Conservation (phyloP, 129 eudicot genomes). For the Calendula officinalis region DNA sequence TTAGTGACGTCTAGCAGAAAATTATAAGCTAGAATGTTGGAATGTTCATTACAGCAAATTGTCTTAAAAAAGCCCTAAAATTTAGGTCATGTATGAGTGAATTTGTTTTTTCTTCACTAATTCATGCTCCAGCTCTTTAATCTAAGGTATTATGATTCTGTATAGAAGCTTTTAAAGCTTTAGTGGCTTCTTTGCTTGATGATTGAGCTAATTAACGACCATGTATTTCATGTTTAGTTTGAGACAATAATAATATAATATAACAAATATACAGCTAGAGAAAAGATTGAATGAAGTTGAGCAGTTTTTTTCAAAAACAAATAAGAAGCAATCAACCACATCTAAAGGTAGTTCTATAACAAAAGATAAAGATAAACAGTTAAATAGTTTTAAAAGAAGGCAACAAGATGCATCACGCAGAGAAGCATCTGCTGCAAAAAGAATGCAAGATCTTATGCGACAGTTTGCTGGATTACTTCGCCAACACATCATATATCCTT, state of each 20-base stretch:
- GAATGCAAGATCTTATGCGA: slow-evolving; percentile 92
- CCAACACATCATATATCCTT: slow-evolving; percentile 56
- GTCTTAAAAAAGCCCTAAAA: slow-evolving; percentile 10
- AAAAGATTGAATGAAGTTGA: slow-evolving; percentile 63
- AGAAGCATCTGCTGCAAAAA: slow-evolving; percentile 66
- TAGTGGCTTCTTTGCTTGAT: slow-evolving; percentile 11
- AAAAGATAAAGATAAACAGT: slow-evolving; percentile 62
- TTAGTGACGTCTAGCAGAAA: slow-evolving; percentile 9
- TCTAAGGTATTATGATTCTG: not conserved
- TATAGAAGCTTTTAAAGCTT: slow-evolving; percentile 5
- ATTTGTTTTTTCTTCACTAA: slow-evolving; percentile 1
- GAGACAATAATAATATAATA: slow-evolving; percentile 9
- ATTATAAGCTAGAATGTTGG: slow-evolving; percentile 16
- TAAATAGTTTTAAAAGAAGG: slow-evolving; percentile 49
- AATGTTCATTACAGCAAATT: slow-evolving; percentile 10
- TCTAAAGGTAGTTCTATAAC: slow-evolving; percentile 56
- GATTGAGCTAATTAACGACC: slow-evolving; percentile 5
- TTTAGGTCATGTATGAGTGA: slow-evolving; percentile 16
- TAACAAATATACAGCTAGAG: slow-evolving; percentile 58
- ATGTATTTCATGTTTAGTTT: not conserved
- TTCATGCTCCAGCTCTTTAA: not conserved
- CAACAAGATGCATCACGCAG: slow-evolving; percentile 69
- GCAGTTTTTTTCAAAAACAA: slow-evolving; percentile 56
- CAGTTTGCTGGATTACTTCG: slow-evolving; percentile 60
- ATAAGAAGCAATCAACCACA: slow-evolving; percentile 50